phyloP scores from a whole-genome alignment of 2,329 filamentous ascomycete genomes.

The Neocucurbitaria cava region DNA sequence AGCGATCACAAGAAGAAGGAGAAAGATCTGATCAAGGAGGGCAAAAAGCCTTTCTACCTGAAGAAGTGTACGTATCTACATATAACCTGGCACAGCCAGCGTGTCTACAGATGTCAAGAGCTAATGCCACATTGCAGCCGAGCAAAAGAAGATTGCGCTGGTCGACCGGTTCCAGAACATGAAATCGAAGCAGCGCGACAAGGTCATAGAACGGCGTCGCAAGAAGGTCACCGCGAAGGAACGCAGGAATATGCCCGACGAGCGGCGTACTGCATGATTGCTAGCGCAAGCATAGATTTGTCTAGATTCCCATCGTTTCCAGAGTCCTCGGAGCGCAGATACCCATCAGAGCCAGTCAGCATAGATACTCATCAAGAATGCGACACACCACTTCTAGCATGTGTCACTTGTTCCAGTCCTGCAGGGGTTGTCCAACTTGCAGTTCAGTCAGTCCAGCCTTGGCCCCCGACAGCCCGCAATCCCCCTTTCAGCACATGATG shows the following conservation, averaged over 20 bases:
- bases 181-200: slow-evolving; percentile 84
- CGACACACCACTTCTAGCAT: not conserved
- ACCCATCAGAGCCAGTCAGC: slow-evolving; percentile 4
- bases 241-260: slow-evolving; percentile 66
- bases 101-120: not conserved
- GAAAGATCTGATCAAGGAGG: slow-evolving; percentile 82
- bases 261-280: slow-evolving; percentile 37
- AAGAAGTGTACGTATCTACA: slow-evolving; percentile 67
- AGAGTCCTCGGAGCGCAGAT: not conserved
- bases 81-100: not conserved
- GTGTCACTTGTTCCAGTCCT: not conserved
- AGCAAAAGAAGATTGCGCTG: slow-evolving; percentile 86
- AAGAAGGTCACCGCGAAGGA: slow-evolving; percentile 91
- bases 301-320: not conserved
- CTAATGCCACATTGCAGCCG: slow-evolving; percentile 56
- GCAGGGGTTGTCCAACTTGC: not conserved
- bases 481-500: not conserved
- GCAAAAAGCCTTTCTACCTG: slow-evolving; percentile 91
- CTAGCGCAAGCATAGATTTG: slow-evolving; percentile 9
- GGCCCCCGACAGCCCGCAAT: not conserved
- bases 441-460: not conserved
- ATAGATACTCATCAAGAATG: not conserved
- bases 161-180: slow-evolving; percentile 80
- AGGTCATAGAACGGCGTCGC: slow-evolving; percentile 81
- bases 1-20: slow-evolving; percentile 81